Conservation (phyloP, 495 filamentous ascomycete genomes). For the Aspergillus sclerotiicarbonarius region DNA sequence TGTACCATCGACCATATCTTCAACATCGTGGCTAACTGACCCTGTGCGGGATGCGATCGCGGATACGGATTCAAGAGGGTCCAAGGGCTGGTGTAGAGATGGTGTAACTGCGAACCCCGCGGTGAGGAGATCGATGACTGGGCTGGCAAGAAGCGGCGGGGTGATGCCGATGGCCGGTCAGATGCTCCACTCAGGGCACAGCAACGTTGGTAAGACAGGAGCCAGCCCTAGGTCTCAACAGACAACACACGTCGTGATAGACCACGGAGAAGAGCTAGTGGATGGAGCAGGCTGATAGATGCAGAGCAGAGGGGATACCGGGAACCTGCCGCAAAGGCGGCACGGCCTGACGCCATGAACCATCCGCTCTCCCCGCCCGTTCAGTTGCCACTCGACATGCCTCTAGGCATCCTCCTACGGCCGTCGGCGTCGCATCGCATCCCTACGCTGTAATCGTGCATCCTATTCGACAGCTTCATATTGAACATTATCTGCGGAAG, state of each 20-base stretch:
- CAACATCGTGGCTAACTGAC: constrained; percentile 66
- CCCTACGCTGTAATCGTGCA: no score
- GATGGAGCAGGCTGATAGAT: not conserved
- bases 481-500: not conserved
- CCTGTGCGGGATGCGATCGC: not conserved
- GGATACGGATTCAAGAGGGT: not conserved
- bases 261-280: no score
- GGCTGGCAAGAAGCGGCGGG: not conserved
- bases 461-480: not conserved
- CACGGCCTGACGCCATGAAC: constrained; percentile 17
- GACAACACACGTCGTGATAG: no score
- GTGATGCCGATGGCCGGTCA: no score
- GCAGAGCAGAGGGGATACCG: not conserved
- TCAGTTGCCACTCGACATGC: not conserved
- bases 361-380: not conserved
- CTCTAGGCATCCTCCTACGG: no score
- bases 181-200: no score
- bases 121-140: no score
- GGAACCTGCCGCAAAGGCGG: not conserved
- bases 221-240: no score
- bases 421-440: no score
- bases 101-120: no score
- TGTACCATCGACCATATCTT: constrained; percentile 99
- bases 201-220: no score
- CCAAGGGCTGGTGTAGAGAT: not conserved